phyloP scores from a whole-genome alignment of 2,329 filamentous ascomycete genomes.

The Pseudocercospora fuligena region DNA sequence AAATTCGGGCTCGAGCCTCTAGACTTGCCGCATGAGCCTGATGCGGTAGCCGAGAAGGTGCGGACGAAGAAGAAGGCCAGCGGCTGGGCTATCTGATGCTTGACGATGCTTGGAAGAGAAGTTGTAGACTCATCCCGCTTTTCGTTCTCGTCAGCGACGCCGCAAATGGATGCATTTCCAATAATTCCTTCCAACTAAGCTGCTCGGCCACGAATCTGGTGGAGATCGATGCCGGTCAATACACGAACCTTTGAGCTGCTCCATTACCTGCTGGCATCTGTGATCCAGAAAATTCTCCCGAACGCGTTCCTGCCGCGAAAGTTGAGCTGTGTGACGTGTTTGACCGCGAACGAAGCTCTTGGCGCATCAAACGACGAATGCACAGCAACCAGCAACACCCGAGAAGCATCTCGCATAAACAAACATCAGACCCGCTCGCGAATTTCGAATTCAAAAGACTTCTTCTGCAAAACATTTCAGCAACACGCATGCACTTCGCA shows the following conservation, averaged over 20 bases:
- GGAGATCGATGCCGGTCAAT: neutral
- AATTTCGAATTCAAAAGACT: neutral
- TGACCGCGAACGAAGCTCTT: conserved; percentile 8
- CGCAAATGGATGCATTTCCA: neutral
- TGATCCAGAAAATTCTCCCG: neutral
- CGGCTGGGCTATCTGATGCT: conserved; percentile 43
- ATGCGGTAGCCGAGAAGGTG: conserved; percentile 38
- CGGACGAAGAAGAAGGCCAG: conserved; percentile 43
- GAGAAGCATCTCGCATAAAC: neutral
- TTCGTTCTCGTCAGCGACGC: neutral
- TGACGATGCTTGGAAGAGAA: neutral
- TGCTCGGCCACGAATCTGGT: neutral
- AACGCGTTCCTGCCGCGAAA: conserved; percentile 1
- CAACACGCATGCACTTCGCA: neutral
- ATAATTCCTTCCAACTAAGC: neutral
- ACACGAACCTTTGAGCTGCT: neutral
- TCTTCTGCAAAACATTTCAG: neutral
- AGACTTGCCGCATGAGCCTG: conserved; percentile 37
- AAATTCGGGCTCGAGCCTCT: conserved; percentile 37
- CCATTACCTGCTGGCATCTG: neutral
- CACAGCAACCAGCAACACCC: neutral
- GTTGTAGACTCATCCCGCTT: neutral
- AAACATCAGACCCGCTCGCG: neutral
- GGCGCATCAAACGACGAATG: neutral
- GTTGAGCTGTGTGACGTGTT: conserved; percentile 1